These are phyloP conservation scores for Ananas comosus DNA, from an alignment of 176 grass and related monocot species.

Conservation along the genomic window DNA sequence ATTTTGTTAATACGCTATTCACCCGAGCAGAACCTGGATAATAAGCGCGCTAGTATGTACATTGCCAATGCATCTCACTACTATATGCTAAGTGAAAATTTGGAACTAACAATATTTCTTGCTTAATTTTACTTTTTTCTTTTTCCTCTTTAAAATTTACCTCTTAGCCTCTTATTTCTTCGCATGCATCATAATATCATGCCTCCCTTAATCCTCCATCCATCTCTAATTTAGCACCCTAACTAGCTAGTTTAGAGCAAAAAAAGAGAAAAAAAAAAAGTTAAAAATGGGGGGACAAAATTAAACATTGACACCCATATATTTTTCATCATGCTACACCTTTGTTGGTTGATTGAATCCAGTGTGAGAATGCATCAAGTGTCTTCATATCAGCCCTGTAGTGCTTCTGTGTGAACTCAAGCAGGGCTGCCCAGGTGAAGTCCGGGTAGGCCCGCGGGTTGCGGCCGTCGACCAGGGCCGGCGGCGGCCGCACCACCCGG, in stretches of 20 bases:
- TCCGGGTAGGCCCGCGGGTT: conserved; percentile 63
- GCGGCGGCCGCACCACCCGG: conserved; percentile 54
- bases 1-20: too few species aligned
- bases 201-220: neutral
- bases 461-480: conserved; percentile 27
- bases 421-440: conserved; percentile 77
- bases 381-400: conserved; percentile 89
- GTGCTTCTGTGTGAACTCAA: conserved; percentile 82
- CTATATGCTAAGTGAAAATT: too few species aligned
- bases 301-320: too few species aligned
- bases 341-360: conserved; percentile 23
- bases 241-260: neutral
- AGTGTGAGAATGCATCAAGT: conserved; percentile 57
- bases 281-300: neutral
- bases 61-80: too few species aligned
- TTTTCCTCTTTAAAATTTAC: too few species aligned
- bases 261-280: neutral
- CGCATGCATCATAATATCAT: too few species aligned
- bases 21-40: too few species aligned
- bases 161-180: too few species aligned
- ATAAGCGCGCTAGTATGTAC: too few species aligned
- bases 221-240: neutral
- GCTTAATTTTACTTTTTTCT: too few species aligned
- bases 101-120: too few species aligned
- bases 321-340: too few species aligned